Conservation (phyloP, 495 filamentous ascomycete species). For the Neurospora sp. region DNA sequence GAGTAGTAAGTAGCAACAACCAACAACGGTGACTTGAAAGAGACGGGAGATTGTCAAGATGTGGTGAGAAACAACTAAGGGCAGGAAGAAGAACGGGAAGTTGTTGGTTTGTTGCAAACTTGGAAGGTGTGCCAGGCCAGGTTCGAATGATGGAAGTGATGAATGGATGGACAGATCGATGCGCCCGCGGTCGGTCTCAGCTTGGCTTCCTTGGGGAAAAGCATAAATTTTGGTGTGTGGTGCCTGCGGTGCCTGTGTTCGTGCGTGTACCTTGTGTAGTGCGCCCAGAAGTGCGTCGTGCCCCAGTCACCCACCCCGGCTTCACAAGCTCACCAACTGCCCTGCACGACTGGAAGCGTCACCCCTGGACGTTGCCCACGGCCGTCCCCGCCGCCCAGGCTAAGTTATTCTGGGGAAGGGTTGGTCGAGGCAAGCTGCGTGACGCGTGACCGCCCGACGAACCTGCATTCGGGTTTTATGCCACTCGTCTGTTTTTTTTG, state of each 20-base stretch:
- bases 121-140: neutral
- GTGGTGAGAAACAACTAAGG: neutral
- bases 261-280: neutral
- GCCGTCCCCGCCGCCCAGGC: neutral
- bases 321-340: neutral
- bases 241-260: neutral
- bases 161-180: neutral
- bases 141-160: neutral
- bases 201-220: neutral
- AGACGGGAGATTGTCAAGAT: neutral
- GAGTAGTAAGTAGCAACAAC: neutral
- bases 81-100: neutral
- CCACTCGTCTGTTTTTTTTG: neutral
- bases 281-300: neutral
- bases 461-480: neutral
- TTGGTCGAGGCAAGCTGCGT: neutral
- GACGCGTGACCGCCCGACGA: neutral
- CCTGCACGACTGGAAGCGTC: neutral
- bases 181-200: neutral
- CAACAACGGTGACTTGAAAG: neutral
- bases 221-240: neutral
- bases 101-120: neutral
- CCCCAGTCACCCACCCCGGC: neutral
- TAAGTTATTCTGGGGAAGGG: neutral
- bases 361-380: neutral